Percentiles rank a stretch among this genome's conserved stretches.
Conservation (phyloP, 2,329 filamentous ascomycete genomes). For the Cladobotryum mycophilum region DNA sequence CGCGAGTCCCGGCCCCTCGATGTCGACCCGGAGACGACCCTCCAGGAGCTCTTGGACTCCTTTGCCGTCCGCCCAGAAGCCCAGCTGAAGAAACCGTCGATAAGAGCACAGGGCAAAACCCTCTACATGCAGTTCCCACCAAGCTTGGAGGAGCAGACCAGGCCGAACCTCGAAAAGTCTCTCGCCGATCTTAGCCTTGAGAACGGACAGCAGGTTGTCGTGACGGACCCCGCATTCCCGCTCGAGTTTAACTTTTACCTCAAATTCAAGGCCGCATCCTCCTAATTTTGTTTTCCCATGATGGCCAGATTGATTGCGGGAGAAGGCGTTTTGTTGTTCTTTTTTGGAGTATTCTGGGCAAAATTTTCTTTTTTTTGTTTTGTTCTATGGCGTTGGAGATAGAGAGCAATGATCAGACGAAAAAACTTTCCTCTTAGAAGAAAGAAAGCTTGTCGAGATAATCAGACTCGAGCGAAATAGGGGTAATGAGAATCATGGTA, state of each 20-base stretch:
- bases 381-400: conserved; percentile 20
- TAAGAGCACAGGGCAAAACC: conserved; percentile 72
- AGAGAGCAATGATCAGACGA: conserved; percentile 1
- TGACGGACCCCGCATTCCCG: conserved; percentile 85
- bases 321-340: not conserved
- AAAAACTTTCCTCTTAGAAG: not conserved
- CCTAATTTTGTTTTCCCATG: not conserved
- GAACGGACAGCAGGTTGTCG: conserved; percentile 81
- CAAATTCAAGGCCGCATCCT: conserved; percentile 33
- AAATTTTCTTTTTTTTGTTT: conserved; percentile 17
- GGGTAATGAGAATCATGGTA: conserved; percentile 23
- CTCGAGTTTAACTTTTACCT: conserved; percentile 58
- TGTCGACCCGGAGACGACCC: conserved; percentile 63
- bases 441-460: not conserved
- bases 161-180: conserved; percentile 74
- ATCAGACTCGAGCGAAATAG: not conserved
- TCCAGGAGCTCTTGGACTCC: conserved; percentile 80
- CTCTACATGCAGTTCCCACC: conserved; percentile 85
- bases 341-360: conserved; percentile 13
- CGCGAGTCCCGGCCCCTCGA: conserved; percentile 69
- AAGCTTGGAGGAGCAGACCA: conserved; percentile 75
- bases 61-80: conserved; percentile 78
- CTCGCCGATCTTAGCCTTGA: conserved; percentile 65
- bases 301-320: not conserved
- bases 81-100: conserved; percentile 88